These are phyloP conservation scores for Cochlearia excelsa DNA, from an alignment of 345 rosid species.

Conservation along the genomic window DNA sequence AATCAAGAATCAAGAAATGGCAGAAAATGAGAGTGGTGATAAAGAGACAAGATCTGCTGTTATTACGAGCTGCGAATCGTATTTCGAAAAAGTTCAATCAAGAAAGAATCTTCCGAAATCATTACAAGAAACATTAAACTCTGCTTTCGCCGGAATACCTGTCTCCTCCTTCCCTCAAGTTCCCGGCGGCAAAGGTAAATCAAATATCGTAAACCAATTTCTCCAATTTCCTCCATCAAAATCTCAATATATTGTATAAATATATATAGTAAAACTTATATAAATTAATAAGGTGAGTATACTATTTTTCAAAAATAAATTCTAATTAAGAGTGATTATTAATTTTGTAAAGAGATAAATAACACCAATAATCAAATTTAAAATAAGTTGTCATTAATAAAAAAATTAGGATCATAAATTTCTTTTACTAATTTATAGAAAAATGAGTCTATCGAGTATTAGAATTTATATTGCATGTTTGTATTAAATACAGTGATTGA, in stretches of 20 bases:
- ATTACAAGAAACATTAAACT: slow-evolving; percentile 64
- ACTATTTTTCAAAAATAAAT: too few species aligned
- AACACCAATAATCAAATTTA: too few species aligned
- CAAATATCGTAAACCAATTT: neutral
- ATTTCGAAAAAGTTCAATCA: slow-evolving; percentile 66
- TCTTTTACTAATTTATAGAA: too few species aligned
- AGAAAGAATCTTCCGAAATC: slow-evolving; percentile 67
- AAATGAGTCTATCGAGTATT: too few species aligned
- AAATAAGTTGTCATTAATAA: too few species aligned
- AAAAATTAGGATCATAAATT: too few species aligned
- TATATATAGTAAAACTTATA: too few species aligned
- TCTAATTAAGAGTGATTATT: too few species aligned
- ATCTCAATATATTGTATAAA: neutral
- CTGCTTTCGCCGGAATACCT: slow-evolving; percentile 71
- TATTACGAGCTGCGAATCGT: slow-evolving; percentile 56
- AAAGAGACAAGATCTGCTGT: slow-evolving; percentile 33
- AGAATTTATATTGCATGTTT: too few species aligned
- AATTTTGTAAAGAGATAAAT: too few species aligned
- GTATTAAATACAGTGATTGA: slow-evolving; percentile 53
- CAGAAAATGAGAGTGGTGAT: slow-evolving; percentile 26
- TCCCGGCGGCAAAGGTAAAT: slow-evolving; percentile 69
- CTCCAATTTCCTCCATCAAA: neutral
- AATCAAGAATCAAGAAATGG: slow-evolving; percentile 38
- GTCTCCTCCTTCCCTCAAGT: slow-evolving; percentile 80
- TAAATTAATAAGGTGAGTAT: too few species aligned